Evolutionary conservation across 2,329 filamentous ascomycete species (phyloP).

Genomic region (Penicillium sp.): DNA sequence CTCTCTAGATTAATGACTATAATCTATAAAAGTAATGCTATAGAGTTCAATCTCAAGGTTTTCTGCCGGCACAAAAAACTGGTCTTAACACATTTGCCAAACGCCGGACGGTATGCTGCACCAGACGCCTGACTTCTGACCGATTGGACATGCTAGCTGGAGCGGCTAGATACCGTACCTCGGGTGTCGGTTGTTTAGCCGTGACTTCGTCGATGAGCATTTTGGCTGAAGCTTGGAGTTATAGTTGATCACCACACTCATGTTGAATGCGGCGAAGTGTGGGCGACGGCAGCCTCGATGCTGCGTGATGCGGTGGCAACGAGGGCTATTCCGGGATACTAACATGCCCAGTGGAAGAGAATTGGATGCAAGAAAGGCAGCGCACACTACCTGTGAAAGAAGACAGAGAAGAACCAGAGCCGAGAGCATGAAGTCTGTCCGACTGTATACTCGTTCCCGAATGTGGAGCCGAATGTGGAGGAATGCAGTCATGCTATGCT

Average conservation of each 20-base stretch:
- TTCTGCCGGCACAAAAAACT: no score
- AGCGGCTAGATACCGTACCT: neutral
- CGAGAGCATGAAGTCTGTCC: neutral
- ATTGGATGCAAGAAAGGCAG: neutral
- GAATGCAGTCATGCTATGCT: neutral
- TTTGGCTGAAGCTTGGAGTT: slow-evolving; percentile 40
- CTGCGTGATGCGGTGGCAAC: slow-evolving; percentile 36
- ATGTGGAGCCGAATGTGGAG: neutral
- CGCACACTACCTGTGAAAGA: neutral
- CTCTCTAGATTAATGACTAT: no score
- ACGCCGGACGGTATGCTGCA: neutral
- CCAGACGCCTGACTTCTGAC: neutral
- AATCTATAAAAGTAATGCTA: no score
- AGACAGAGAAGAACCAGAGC: neutral
- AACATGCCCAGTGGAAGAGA: neutral
- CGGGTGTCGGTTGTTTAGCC: neutral
- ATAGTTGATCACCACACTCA: slow-evolving; percentile 41
- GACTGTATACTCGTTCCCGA: neutral
- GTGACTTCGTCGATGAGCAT: slow-evolving; percentile 36
- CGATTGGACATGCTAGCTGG: neutral
- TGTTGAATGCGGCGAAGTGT: slow-evolving; percentile 32
- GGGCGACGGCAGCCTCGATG: slow-evolving; percentile 32
- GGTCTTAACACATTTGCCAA: no score
- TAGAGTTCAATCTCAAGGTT: no score
- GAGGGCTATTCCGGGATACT: slow-evolving; percentile 28